These are phyloP conservation scores for Brettanomyces anomalus DNA, from an alignment of 805 yeast species.

Conservation along the genomic window DNA sequence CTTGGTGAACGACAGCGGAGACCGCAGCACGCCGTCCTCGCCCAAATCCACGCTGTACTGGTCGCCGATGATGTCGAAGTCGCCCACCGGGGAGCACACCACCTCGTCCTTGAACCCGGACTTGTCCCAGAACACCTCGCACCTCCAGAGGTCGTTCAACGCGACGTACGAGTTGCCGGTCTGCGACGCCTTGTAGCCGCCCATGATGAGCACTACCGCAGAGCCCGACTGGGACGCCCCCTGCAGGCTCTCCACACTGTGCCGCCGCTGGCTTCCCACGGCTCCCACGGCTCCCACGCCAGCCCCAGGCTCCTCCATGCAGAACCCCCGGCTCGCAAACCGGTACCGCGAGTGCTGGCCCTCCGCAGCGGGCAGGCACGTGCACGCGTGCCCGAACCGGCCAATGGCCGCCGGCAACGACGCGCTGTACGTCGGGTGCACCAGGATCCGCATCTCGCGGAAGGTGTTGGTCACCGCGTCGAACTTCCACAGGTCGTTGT, in stretches of 20 bases:
- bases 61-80: slow-evolving; percentile 17
- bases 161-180: slow-evolving; percentile 21
- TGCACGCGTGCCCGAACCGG: slow-evolving; percentile 24
- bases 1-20: slow-evolving; percentile 7
- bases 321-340: no score
- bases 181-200: slow-evolving; percentile 34
- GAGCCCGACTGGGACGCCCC: slow-evolving; percentile 12
- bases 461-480: slow-evolving; percentile 44
- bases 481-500: slow-evolving; percentile 48
- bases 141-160: slow-evolving; percentile 27
- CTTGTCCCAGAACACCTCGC: slow-evolving; percentile 26
- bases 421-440: slow-evolving; percentile 23
- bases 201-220: slow-evolving; percentile 34
- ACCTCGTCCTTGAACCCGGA: slow-evolving; percentile 22
- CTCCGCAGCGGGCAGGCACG: neutral
- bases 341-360: neutral
- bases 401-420: slow-evolving; percentile 20
- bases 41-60: slow-evolving; percentile 3
- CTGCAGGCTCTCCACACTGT: neutral
- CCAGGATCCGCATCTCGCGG: slow-evolving; percentile 31
- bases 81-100: slow-evolving; percentile 24
- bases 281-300: no score
- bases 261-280: no score
- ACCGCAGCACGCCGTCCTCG: slow-evolving; percentile 17
- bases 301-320: neutral